These are phyloP conservation scores for Lentinula novae-zelandiae DNA, from an alignment of 1,284 basidiomycete genomes.

Conservation along the genomic window DNA sequence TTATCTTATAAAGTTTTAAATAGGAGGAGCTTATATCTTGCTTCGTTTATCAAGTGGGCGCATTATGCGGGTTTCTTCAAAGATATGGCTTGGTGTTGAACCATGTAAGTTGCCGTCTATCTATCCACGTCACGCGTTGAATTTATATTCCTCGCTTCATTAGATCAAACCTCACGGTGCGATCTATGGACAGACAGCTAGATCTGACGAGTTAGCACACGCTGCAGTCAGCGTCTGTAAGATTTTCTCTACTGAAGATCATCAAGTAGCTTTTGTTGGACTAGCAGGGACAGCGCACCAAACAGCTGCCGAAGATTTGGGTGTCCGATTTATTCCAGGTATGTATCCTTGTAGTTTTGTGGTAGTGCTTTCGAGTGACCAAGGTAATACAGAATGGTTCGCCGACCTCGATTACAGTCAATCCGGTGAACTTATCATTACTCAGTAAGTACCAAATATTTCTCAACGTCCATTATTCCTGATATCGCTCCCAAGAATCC, in stretches of 20 bases:
- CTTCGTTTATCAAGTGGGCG: slow-evolving; percentile 62
- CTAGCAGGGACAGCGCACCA: slow-evolving; percentile 60
- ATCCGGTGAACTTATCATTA: slow-evolving; percentile 53
- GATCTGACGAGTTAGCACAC: slow-evolving; percentile 48
- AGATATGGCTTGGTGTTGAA: slow-evolving; percentile 44
- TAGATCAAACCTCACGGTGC: slow-evolving; percentile 56
- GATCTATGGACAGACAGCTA: slow-evolving; percentile 51
- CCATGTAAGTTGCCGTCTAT: slow-evolving; percentile 32
- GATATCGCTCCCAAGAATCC: slow-evolving; percentile 35
- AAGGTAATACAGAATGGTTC: slow-evolving; percentile 49
- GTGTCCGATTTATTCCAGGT: slow-evolving; percentile 59
- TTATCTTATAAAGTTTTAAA: background rate
- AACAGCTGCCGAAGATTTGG: slow-evolving; percentile 44
- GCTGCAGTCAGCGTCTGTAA: slow-evolving; percentile 48
- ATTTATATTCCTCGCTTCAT: background rate
- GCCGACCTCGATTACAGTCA: slow-evolving; percentile 56
- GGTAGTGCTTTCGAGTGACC: background rate
- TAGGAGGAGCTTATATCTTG: slow-evolving; percentile 55
- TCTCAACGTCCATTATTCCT: background rate
- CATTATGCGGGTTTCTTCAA: slow-evolving; percentile 52
- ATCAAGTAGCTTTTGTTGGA: slow-evolving; percentile 50
- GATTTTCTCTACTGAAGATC: slow-evolving; percentile 32
- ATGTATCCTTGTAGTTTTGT: background rate
- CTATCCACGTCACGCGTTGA: slow-evolving; percentile 16
- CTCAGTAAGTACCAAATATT: slow-evolving; percentile 33